phyloP scores from a whole-genome alignment of 257 asterid species.

The Thymus mandschuricus region DNA sequence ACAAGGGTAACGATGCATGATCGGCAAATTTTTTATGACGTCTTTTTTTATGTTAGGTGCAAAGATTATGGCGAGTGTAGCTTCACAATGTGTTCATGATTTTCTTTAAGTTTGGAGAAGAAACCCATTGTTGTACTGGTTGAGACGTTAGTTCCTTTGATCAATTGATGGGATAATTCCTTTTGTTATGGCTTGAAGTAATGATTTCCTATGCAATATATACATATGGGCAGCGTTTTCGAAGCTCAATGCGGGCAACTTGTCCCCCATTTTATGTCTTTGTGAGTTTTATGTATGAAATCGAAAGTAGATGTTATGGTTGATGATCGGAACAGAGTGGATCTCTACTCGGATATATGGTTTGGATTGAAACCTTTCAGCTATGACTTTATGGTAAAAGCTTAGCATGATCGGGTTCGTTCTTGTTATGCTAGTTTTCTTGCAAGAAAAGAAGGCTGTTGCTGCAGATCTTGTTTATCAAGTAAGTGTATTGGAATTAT shows the following conservation, averaged over 20 bases:
- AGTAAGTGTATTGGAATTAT: neutral
- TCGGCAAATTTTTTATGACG: neutral
- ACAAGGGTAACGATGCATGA: conserved; percentile 45
- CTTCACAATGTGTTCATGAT: conserved; percentile 30
- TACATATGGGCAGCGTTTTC: neutral
- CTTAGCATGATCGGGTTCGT: neutral
- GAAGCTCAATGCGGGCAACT: conserved; percentile 11
- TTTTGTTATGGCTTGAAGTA: conserved; percentile 18
- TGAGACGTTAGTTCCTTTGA: conserved; percentile 22
- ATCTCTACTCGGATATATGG: neutral
- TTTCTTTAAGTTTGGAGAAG: conserved; percentile 35
- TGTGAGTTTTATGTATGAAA: conserved; percentile 7
- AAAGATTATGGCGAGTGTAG: conserved; percentile 31
- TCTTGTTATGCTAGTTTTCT: conserved; percentile 18
- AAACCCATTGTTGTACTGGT: conserved; percentile 25
- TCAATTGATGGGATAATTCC: conserved; percentile 28
- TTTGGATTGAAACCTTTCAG: conserved; percentile 11
- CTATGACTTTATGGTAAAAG: neutral
- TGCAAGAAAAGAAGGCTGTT: conserved; percentile 23
- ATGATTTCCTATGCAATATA: conserved; percentile 11
- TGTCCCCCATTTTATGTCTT: neutral
- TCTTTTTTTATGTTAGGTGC: conserved; percentile 33
- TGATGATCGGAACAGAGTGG: neutral
- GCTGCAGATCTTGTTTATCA: conserved; percentile 15
- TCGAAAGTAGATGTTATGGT: conserved; percentile 7